A percentile compares a stretch with the other conserved stretches of the same genome.
Evolutionary conservation across 305 asterid genomes (phyloP).

Genomic region (Solanum chacoense): DNA sequence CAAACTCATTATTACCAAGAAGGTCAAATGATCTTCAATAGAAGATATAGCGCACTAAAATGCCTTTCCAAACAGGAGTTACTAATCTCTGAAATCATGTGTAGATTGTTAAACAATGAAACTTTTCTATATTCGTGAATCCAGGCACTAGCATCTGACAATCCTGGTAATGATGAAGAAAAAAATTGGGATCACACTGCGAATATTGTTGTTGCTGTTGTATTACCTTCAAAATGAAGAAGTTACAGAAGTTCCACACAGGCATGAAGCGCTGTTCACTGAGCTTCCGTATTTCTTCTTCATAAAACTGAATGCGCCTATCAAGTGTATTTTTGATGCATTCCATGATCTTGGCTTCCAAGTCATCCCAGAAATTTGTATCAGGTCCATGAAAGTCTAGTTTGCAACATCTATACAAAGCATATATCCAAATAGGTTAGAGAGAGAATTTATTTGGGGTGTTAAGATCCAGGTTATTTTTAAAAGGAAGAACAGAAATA

Average conservation of each 20-base stretch:
- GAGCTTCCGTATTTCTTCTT: constrained; percentile 96
- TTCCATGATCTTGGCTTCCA: constrained; percentile 81
- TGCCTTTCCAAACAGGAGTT: not conserved
- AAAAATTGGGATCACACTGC: not conserved
- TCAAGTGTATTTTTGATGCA: constrained; percentile 93
- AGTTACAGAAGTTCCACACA: constrained; percentile 96
- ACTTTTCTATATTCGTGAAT: not conserved
- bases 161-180: not conserved
- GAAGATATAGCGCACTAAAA: not conserved
- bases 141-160: not conserved
- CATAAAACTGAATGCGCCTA: constrained; percentile 86
- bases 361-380: constrained; percentile 83
- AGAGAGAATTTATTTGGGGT: not conserved
- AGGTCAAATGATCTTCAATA: not conserved
- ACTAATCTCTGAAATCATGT: not conserved
- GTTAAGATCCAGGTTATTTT: not conserved
- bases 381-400: constrained; percentile 79
- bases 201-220: not conserved
- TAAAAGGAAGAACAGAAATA: not conserved
- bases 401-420: constrained; percentile 81
- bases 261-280: constrained; percentile 96
- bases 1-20: not conserved
- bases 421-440: constrained; percentile 14
- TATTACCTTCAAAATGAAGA: constrained; percentile 80
- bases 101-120: not conserved